Evolutionary conservation across 2,329 filamentous ascomycete genomes (phyloP), one percentile per base, ranked within the genome.

Genomic region (Graphium sp.): DNA sequence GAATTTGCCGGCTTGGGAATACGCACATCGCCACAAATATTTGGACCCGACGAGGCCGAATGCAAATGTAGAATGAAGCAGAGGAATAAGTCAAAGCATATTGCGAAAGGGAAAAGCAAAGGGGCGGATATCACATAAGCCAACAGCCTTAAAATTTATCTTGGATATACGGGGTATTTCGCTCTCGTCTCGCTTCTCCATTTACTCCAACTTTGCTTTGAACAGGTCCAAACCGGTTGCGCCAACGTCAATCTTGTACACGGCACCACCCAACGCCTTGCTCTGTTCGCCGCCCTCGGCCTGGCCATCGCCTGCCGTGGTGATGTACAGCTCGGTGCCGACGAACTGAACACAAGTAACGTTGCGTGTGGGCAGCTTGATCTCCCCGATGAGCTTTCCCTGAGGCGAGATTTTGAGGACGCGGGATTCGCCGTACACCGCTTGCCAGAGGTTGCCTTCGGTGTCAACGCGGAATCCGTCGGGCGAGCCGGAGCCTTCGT

Each of bases 401-500:
- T 64, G 50, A 5, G 73, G 68, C 26, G 66, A 70, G 43, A 93
- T 75, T 47, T 78, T 71, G 38, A 92, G 55, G 15, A 93, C 80
- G 34, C 71, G 67, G 34, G 67, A 60, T 36, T 77, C 79, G 30
- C 83, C 83, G 45, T 82, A 89, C n/a, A 89, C 61, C 6, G 82
- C 80, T 35, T 79, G 74, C 85, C 87, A 94, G 42, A 93, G 62
- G 54, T 78, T 76, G n/a, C 83, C 84, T 31, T 91, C 71, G 24
- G 64, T 66, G 45, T 94, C 85, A 42, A 91, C 67, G 36, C 76
- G 74, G 52, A 87, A 85, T 3, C 85, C 85, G 50, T 94, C 85
- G 1, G 83, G 83, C 7, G 30, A 32, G 26, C 75, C 74, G 16
- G 63, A 49, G 2, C 66, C 66, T 4, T 66, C 60, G 44, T 84